Evolutionary conservation across 305 asterid species (phyloP).

Genomic region (Fraxinus platypoda): DNA sequence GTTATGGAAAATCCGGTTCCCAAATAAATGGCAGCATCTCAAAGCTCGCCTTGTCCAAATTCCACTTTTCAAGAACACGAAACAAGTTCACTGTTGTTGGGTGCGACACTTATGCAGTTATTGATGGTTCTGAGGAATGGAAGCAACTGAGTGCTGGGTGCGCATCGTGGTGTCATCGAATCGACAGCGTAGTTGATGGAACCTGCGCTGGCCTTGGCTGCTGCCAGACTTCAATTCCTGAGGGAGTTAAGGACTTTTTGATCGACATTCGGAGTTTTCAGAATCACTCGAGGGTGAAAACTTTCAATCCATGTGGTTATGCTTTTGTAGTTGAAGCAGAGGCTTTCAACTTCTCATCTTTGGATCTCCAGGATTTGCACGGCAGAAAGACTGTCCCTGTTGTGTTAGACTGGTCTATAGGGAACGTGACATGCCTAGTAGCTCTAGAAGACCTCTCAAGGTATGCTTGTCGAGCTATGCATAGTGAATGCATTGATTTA

Average conservation of each 20-base stretch:
- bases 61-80: constrained; percentile 25
- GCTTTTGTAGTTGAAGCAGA: constrained; percentile 16
- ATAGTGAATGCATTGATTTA: constrained; percentile 23
- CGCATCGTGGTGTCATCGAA: constrained; percentile 17
- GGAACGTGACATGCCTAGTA: constrained; percentile 12
- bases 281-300: constrained; percentile 11
- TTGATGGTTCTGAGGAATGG: background rate
- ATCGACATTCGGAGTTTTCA: constrained; percentile 26
- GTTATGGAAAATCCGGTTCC: constrained; percentile 20
- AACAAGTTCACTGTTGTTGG: constrained; percentile 33
- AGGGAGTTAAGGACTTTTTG: constrained; percentile 10
- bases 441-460: constrained; percentile 6
- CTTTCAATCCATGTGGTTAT: constrained; percentile 21
- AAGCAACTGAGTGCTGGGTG: constrained; percentile 22
- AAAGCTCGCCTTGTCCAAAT: constrained; percentile 9
- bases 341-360: constrained; percentile 15
- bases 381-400: background rate
- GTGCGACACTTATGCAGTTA: constrained; percentile 22
- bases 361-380: background rate
- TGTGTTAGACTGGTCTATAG: constrained; percentile 11
- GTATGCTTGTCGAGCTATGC: constrained; percentile 21
- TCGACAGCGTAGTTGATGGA: constrained; percentile 16
- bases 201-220: constrained; percentile 32
- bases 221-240: constrained; percentile 27
- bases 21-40: background rate